Conservation (phyloP, 164 flowering plant species). For the Tetracentron sinense region DNA sequence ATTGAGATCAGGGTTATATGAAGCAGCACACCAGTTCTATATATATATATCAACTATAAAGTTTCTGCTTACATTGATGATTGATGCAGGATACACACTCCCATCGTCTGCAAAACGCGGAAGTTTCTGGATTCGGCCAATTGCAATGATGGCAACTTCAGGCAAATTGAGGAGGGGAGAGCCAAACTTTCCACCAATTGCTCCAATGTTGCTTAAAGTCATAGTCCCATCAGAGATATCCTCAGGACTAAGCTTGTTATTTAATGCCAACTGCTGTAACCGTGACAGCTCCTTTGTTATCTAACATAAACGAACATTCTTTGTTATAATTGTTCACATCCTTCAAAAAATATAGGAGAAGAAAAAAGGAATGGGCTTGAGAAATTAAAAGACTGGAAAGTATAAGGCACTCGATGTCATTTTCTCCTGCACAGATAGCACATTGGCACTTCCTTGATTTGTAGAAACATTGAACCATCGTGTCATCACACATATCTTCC, state of each 20-base stretch:
- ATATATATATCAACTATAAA: no score
- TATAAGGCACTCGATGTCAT: no score
- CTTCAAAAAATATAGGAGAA: neutral
- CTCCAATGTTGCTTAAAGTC: conserved; percentile 90
- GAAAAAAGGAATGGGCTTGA: neutral
- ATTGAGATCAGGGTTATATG: neutral
- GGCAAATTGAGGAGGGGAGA: conserved; percentile 84
- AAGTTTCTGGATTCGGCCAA: conserved; percentile 77
- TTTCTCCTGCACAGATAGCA: no score
- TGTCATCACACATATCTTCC: no score
- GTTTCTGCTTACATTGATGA: conserved; percentile 61
- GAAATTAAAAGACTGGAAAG: no score
- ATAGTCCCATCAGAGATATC: conserved; percentile 90
- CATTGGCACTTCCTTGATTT: no score
- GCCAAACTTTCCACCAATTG: conserved; percentile 94
- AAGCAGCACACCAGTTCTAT: neutral
- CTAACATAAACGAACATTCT: conserved; percentile 29
- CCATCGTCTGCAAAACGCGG: conserved; percentile 72
- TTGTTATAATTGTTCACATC: conserved; percentile 8
- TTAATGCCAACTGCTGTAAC: conserved; percentile 59
- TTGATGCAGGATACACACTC: conserved; percentile 60
- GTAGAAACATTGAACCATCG: no score
- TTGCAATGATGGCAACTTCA: conserved; percentile 88
- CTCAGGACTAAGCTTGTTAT: conserved; percentile 69
- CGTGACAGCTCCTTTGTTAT: conserved; percentile 83